Conservation (phyloP, 2,329 filamentous ascomycete genomes). For the Ascochyta lentis region DNA sequence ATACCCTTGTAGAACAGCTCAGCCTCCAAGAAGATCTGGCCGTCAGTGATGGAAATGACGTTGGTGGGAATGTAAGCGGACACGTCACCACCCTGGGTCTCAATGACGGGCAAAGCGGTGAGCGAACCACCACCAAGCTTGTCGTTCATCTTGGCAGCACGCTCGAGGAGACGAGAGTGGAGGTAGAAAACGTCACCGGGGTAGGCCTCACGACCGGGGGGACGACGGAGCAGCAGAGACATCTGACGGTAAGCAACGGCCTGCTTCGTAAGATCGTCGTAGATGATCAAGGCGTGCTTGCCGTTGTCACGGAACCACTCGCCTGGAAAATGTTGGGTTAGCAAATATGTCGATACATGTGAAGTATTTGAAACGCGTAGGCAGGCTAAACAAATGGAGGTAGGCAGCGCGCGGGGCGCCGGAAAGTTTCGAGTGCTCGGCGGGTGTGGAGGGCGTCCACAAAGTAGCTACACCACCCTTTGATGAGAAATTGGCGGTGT, state of each 20-base stretch:
- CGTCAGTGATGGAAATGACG: constrained; percentile 99
- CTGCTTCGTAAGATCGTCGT: constrained; percentile 97
- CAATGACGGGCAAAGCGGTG: constrained; percentile 91
- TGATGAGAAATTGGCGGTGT: too few relatives aligned
- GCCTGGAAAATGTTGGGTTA: not conserved
- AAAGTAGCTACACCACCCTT: too few relatives aligned
- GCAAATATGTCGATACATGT: too few relatives aligned
- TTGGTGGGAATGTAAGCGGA: constrained; percentile 99
- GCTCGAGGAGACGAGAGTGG: constrained; percentile 87
- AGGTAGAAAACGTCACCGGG: constrained; percentile 73
- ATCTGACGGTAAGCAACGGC: constrained; percentile 98
- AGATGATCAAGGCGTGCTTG: constrained; percentile 88
- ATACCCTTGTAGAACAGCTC: constrained; percentile 99
- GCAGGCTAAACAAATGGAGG: too few relatives aligned
- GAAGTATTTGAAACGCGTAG: too few relatives aligned
- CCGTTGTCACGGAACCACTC: constrained; percentile 85
- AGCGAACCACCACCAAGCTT: constrained; percentile 94
- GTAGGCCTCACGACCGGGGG: constrained; percentile 98
- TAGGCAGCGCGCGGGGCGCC: too few relatives aligned
- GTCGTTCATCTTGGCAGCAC: constrained; percentile 98
- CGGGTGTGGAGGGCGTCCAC: too few relatives aligned
- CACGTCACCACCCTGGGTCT: constrained; percentile 99
- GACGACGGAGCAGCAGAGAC: constrained; percentile 96
- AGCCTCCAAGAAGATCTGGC: constrained; percentile 99
- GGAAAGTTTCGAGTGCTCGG: too few relatives aligned